Evolutionary conservation across 2,329 filamentous ascomycete genomes (phyloP), one percentile per base, ranked within the genome.

Genomic region (Cladosporium cucumerinum): DNA sequence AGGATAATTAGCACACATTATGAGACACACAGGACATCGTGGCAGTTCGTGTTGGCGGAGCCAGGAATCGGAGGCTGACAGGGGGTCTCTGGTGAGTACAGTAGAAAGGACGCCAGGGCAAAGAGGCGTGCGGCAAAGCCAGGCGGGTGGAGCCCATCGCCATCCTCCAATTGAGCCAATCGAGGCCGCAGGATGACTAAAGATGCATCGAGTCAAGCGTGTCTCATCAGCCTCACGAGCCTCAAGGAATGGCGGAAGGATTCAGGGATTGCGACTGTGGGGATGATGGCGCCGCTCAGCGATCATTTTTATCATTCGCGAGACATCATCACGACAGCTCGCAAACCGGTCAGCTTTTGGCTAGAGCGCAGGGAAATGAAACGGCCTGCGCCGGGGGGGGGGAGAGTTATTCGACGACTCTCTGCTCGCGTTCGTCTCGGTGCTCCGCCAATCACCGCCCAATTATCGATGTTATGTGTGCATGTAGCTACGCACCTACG

Each of bases 101-200:
- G 43, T 23, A 55, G 34, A 55, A 26, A 26, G 28, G 25, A 36
- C 21, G 58, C 58, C 58, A 30, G 46, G 43, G 43, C 46, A 21
- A 7, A 18, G 58, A 51, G 58, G 58, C 58, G 49, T 61, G 58
- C 43, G 46, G 43, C 58, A 34, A 39, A 57, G 54, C 54, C 32
- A 51, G 30, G n/a, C 43, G 26, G 46, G 46, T 39, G 58, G 58
- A 51, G 58, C 46, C n/a, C 46, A 46, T 61, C 58, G 58, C 43
- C 58, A 61, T 61, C 32, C 55, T 58, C 55, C 36, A 58, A 46
- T 28, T 18, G 39, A 48, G 21, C 28, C 30, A 34, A 57, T 51
- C 48, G 48, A 46, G n/a, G 48, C 54, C 12, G 54, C n/a, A 62
- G 60, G 60, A 62, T 62, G 60, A 62, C 60, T 62, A 62, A 62